Evolutionary conservation across 169 alveolate species (phyloP).

Genomic region (Plasmodium gonderi): DNA sequence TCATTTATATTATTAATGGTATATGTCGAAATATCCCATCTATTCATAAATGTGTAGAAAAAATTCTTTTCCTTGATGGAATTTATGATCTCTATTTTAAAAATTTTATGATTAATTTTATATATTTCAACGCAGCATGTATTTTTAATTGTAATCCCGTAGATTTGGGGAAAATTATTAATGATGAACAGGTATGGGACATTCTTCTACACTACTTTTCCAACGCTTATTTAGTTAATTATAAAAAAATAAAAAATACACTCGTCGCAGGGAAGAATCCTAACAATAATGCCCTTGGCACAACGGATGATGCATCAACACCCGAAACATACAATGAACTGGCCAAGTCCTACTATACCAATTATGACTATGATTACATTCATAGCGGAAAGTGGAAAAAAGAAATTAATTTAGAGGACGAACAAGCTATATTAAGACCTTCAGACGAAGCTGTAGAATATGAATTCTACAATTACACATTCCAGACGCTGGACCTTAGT

Average conservation of each 20-base stretch:
- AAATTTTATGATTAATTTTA: conserved; percentile 71
- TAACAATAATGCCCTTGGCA: background rate
- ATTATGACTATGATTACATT: conserved; percentile 51
- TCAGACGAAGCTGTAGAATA: conserved; percentile 61
- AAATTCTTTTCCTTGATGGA: conserved; percentile 56
- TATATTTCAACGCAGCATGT: conserved; percentile 49
- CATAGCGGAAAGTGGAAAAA: conserved; percentile 72
- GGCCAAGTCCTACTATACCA: conserved; percentile 16
- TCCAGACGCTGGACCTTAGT: conserved; percentile 35
- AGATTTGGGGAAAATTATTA: conserved; percentile 45
- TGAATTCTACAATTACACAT: conserved; percentile 72
- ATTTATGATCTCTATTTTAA: conserved; percentile 53
- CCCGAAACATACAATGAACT: conserved; percentile 10
- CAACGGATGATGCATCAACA: background rate
- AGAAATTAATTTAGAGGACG: conserved; percentile 44
- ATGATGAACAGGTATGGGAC: conserved; percentile 69
- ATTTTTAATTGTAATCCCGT: conserved; percentile 33
- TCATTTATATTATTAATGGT: conserved; percentile 33
- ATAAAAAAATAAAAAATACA: conserved; percentile 22
- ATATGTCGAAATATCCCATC: conserved; percentile 61
- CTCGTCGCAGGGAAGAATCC: background rate
- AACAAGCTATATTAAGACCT: conserved; percentile 45
- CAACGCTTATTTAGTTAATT: conserved; percentile 30
- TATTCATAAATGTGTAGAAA: conserved; percentile 60
- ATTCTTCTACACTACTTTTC: conserved; percentile 38